Base-by-base conservation (phyloP, 257 asterid genomes). In the Perilla frutescens region DNA sequence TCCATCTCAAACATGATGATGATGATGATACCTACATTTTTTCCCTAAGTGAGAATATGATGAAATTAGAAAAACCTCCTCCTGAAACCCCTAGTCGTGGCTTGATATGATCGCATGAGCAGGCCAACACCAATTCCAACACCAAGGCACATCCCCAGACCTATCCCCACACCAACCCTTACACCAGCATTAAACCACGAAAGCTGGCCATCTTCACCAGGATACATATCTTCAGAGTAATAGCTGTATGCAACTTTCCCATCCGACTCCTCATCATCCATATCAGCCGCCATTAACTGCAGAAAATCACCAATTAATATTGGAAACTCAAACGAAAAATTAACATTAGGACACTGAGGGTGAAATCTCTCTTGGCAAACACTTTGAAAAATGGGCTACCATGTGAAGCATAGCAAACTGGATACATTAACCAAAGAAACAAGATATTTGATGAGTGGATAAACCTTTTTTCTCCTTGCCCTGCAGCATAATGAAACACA, bases 101-200 rank as follows among this genome's bases (percentile, higher is more conserved):
- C 83, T 79, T 84, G 87, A 77, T 88, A 88, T 0, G 89, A 84
- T 43, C 87, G 81, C 87, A 88, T 84, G 31, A 88, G 89, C 32
- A 84, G 78, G 51, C 89, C 91, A 32, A 88, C 89, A 50, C 90
- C 85, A 7, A 88, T 81, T 44, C 91, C 89, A 1, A 84, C 87
- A 8, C 91, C 91, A 54, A 88, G 81, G 79, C 93, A 87, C 86
- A 87, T 82, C 34, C 89, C 90, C 12, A 88, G 90, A 50, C 90
- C 85, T 68, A 88, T 86, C 47, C 93, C 91, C 1, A 88, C 88
- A 14, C 93, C 93, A 9, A 88, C 93, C 64, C 89, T 81, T 71
- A 88, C 91, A 68, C 93, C 93, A 63, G 91, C 85, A 12, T 86
- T 86, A 76, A 88, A 88, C 90, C 90, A 88, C 1, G 88, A 64